Evolutionary conservation across 208 protist genomes (phyloP), one percentile per base, ranked within the genome.

Genomic region (Polymyxa betae): DNA sequence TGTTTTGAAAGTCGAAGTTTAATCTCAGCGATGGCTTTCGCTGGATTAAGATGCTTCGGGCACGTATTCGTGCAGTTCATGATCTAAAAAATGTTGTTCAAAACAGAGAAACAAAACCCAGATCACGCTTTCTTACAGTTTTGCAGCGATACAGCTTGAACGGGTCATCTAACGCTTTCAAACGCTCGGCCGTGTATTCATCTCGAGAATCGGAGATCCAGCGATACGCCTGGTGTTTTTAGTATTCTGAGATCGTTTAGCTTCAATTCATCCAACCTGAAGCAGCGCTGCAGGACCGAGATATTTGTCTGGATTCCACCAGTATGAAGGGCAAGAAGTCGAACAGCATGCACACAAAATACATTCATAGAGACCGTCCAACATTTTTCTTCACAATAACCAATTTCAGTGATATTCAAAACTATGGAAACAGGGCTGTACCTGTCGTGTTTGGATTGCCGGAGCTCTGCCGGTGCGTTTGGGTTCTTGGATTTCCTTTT

Each of bases 341-440:
- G 93, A 95, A 92, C 96, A 97, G 92, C 96, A 97, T 0, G 94
- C 95, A 92, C 96, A 97, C 38, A 97, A 92, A 88, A 97, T 96
- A 92, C 96, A 97, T 91, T 97, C 95, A 88, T 97, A 97, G 29
- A 96, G 90, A 54, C 95, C 94, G 82, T 96, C 95, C 32, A 95
- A 92, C 29, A 91, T 68, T 0, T 90, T 94, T 54, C 94, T 60
- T 29, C 5, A 60, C 5, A 89, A n/a, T n/a, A n/a, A n/a, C n/a
- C n/a, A n/a, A n/a, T n/a, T 68, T 87, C 45, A 10, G 10, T 44
- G 0, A 88, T 0, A 32, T 40, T 45, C 5, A 16, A 88, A 5
- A 5, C 12, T 60, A 60, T 60, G 45, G 16, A n/a, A 87, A 87
- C 20, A 87, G 5, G 38, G 12, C 24, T 24, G 49, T 29, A 60